Percentiles rank a stretch among this genome's conserved stretches.
Evolutionary conservation across 163 green algal genomes (phyloP).

Genomic region (Coccomyxa subellipsoidea): DNA sequence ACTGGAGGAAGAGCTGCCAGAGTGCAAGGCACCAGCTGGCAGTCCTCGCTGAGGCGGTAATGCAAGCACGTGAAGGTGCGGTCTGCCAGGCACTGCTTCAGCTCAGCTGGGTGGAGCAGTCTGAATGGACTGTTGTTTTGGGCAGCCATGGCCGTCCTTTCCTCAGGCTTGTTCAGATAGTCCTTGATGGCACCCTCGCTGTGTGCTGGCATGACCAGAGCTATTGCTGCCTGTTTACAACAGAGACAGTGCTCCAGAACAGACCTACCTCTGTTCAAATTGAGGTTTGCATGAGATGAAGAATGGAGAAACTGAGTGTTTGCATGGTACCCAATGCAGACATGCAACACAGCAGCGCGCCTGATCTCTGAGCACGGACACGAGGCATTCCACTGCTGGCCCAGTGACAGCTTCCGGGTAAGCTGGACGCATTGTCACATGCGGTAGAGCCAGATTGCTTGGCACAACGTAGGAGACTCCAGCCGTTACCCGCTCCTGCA

Average conservation of each 20-base stretch:
- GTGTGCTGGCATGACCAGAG: slow-evolving; percentile 9
- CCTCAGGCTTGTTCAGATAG: slow-evolving; percentile 32
- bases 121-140: slow-evolving; percentile 3
- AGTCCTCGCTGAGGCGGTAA: slow-evolving; percentile 15
- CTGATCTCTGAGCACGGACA: not conserved
- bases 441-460: slow-evolving; percentile 31
- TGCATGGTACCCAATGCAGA: slow-evolving; percentile 1
- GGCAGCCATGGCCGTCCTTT: slow-evolving; percentile 19
- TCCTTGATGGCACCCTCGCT: slow-evolving; percentile 39
- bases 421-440: slow-evolving; percentile 28
- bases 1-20: not conserved
- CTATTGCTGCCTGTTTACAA: not conserved
- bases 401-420: not conserved
- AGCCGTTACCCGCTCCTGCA: slow-evolving; percentile 27
- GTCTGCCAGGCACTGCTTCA: slow-evolving; percentile 31
- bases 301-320: too few species aligned
- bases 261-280: too few species aligned
- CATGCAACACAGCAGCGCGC: too few species aligned
- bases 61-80: slow-evolving; percentile 45
- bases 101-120: not conserved
- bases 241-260: too few species aligned
- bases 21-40: slow-evolving; percentile 16
- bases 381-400: not conserved
- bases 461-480: slow-evolving; percentile 41
- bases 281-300: too few species aligned